Percentiles rank a stretch among this genome's conserved stretches.
phyloP scores from a whole-genome alignment of 768 basidiomycete species.

The Xerocomellus chrysenteron region DNA sequence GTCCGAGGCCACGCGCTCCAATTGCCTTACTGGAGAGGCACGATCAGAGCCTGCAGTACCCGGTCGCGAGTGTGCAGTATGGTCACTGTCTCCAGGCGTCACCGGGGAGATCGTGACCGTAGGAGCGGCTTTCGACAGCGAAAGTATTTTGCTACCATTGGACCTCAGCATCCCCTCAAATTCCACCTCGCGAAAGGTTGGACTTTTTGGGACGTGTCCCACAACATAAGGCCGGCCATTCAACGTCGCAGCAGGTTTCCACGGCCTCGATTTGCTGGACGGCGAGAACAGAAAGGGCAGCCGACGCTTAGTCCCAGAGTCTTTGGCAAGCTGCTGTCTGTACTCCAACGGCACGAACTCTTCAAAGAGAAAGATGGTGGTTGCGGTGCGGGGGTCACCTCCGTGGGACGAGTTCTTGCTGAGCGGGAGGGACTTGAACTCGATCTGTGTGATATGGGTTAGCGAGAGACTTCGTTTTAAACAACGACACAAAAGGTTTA shows the following conservation, averaged over 20 bases:
- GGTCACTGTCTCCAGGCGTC: conserved; percentile 34
- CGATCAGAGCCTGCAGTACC: conserved; percentile 22
- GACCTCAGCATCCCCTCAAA: conserved; percentile 74
- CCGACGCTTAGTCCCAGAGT: conserved; percentile 53
- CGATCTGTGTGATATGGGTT: conserved; percentile 56
- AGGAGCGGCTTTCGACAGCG: conserved; percentile 31
- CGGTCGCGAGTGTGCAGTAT: conserved; percentile 17
- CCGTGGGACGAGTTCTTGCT: conserved; percentile 17
- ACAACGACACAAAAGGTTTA: conserved; percentile 37
- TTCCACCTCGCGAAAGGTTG: conserved; percentile 64
- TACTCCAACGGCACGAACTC: conserved; percentile 93
- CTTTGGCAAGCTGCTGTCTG: conserved; percentile 65
- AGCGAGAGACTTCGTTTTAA: not conserved
- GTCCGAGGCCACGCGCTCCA: conserved; percentile 31
- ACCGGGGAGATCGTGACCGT: conserved; percentile 24
- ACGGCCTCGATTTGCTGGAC: conserved; percentile 48
- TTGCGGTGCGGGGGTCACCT: conserved; percentile 68
- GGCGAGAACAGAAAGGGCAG: conserved; percentile 69
- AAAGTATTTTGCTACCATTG: conserved; percentile 44
- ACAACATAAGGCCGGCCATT: conserved; percentile 75
- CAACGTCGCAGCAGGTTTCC: conserved; percentile 81
- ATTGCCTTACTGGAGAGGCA: conserved; percentile 15
- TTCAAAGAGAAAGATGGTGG: conserved; percentile 81
- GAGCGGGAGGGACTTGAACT: conserved; percentile 77
- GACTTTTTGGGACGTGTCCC: conserved; percentile 54